Base-by-base conservation (phyloP, 305 asterid genomes). In the Rubia balearica region DNA sequence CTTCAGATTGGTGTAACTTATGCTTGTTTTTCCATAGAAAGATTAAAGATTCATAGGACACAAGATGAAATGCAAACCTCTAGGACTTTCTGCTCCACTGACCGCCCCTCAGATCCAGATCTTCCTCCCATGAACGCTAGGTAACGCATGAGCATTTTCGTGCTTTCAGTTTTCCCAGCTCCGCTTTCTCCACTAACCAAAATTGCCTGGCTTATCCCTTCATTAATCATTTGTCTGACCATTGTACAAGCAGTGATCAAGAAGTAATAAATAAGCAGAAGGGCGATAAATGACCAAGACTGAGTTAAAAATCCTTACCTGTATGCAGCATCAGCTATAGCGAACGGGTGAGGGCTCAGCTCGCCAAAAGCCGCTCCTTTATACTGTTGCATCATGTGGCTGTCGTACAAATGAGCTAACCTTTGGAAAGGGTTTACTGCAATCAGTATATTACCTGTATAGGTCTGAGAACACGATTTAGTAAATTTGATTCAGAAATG, bases 121-220 rank as follows among this genome's bases (percentile, higher is more conserved):
- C 87, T 78, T 42, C 97, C 96, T 73, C 96, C 97, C 90, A 88
- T 87, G 75, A 80, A 83, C 30, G 97, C 93, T 79, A 90, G 90
- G 85, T 87, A 90, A 16, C 78, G 86, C 97, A 90, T 90, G 62
- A 90, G 85, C 87, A 83, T 87, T 73, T 88, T 90, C 48, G 97
- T 90, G 85, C 89, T 90, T 75, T 90, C 97, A 69, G 96, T 88
- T 85, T 90, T 90, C 61, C 96, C 97, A 21, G 96, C 97, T 75
- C 96, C 97, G 77, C 97, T 90, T 82, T 90, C 96, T 68, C 96
- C 96, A 81, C 96, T 90, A 30, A 88, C 96, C 88, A 90, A 84
- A 78, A 90, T 90, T 40, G 97, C 69, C 79, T 90, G 97, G 80
- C 91, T 85, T 71, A 82, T 78, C 30, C 85, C 84, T 72, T 88